These are phyloP conservation scores for Haplosporangium gracile DNA, from an alignment of 192 early-diverging fungal species.

Conservation along the genomic window DNA sequence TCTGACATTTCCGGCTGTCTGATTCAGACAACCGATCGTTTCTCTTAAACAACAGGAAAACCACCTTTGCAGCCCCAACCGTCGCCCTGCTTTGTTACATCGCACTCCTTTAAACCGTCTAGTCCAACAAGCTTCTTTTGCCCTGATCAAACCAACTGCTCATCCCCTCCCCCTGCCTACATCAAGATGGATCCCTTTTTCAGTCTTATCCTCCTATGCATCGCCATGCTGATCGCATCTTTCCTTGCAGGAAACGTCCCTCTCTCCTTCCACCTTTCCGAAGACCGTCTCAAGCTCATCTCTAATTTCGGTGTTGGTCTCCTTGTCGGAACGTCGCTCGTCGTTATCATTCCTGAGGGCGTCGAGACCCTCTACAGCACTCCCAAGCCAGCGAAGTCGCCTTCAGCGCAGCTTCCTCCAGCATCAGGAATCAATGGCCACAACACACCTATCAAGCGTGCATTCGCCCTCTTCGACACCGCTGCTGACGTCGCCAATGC, in stretches of 20 bases:
- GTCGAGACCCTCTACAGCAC: conserved; percentile 85
- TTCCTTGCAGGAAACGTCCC: conserved; percentile 91
- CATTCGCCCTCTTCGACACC: conserved; percentile 10
- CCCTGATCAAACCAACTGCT: neutral
- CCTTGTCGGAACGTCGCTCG: conserved; percentile 90
- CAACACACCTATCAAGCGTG: conserved; percentile 41
- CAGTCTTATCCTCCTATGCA: conserved; percentile 73
- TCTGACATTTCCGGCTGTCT: neutral
- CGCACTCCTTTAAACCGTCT: neutral
- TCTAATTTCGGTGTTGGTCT: conserved; percentile 92
- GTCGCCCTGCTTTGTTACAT: neutral
- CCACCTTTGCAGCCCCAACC: too few species aligned
- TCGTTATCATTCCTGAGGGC: conserved; percentile 97
- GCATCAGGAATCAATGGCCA: conserved; percentile 15
- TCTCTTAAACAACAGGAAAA: neutral
- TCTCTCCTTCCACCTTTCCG: conserved; percentile 82
- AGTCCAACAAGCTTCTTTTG: neutral
- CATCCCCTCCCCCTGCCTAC: neutral
- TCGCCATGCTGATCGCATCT: conserved; percentile 88
- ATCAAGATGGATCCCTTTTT: conserved; percentile 65
- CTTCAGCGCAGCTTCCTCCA: neutral
- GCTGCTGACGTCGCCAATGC: conserved; percentile 3
- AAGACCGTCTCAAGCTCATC: conserved; percentile 76
- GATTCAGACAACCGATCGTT: neutral
- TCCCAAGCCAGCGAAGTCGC: neutral